These are phyloP conservation scores for Alternaria angustiovoidea DNA, from an alignment of 2,329 filamentous ascomycete species.

Conservation along the genomic window DNA sequence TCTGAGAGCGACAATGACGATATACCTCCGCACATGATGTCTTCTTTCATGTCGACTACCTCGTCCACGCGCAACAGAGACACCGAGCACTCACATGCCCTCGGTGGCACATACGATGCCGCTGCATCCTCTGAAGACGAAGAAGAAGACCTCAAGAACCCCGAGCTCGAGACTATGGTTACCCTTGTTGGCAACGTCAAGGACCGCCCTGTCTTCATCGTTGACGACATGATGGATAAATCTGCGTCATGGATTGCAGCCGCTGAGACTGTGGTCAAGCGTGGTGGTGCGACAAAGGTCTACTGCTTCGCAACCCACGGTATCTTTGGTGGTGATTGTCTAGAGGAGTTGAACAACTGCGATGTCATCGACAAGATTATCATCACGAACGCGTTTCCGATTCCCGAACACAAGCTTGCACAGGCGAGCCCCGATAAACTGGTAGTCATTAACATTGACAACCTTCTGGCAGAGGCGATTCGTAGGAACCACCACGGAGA, in stretches of 20 bases:
- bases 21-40: conserved; percentile 85
- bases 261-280: conserved; percentile 94
- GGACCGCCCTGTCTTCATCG: conserved; percentile 87
- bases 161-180: conserved; percentile 89
- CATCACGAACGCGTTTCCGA: conserved; percentile 97
- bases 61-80: conserved; percentile 59
- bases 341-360: conserved; percentile 89
- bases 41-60: conserved; percentile 81
- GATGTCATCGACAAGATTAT: conserved; percentile 93
- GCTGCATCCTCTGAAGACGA: conserved; percentile 88
- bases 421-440: conserved; percentile 75
- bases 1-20: conserved; percentile 58
- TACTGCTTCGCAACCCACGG: conserved; percentile 98
- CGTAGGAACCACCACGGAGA: conserved; percentile 96
- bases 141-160: conserved; percentile 84
- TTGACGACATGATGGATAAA: conserved; percentile 99
- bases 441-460: conserved; percentile 87
- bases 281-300: conserved; percentile 88
- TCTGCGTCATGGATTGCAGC: conserved; percentile 96
- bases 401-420: conserved; percentile 74
- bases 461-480: conserved; percentile 88
- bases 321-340: conserved; percentile 87
- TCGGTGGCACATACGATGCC: conserved; percentile 86
- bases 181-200: conserved; percentile 96
- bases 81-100: conserved; percentile 68